Evolutionary conservation across 2,329 filamentous ascomycete species (phyloP).

Genomic region (Fusarium devonianum): DNA sequence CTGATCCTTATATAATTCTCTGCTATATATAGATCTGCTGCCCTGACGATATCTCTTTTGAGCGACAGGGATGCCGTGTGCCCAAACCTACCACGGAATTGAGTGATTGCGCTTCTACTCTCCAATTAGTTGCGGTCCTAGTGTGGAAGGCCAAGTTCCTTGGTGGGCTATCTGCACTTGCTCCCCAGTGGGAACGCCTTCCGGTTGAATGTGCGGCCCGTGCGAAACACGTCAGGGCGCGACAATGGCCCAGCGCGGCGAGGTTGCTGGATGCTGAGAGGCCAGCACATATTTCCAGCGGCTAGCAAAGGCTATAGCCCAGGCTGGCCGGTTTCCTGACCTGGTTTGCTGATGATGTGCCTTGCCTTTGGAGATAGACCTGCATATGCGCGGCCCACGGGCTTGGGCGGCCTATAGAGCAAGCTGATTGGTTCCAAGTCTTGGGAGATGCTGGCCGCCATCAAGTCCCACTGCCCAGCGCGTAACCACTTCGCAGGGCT

Average conservation of each 20-base stretch:
- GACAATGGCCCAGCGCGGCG: neutral
- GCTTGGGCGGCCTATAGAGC: too few relatives aligned
- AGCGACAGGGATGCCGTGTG: neutral
- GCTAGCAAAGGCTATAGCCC: too few relatives aligned
- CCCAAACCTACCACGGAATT: neutral
- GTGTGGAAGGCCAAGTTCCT: neutral
- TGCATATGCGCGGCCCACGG: too few relatives aligned
- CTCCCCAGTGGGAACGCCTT: neutral
- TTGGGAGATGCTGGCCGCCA: too few relatives aligned
- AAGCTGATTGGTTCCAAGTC: too few relatives aligned
- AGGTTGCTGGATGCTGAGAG: neutral
- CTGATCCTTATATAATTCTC: conserved; percentile 1
- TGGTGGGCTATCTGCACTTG: neutral
- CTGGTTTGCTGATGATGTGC: too few relatives aligned
- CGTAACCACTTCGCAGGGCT: too few relatives aligned
- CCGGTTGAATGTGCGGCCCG: neutral
- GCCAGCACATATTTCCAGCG: neutral
- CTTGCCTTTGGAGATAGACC: too few relatives aligned
- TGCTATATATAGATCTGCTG: neutral
- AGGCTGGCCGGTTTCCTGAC: too few relatives aligned
- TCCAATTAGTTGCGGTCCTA: neutral
- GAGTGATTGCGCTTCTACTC: neutral
- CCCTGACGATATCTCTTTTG: neutral
- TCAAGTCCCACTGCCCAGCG: too few relatives aligned
- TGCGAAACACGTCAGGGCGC: neutral